Evolutionary conservation across 23 red algal species (phyloP).

Genomic region (Cyanidiococcus yangmingshanensis): DNA sequence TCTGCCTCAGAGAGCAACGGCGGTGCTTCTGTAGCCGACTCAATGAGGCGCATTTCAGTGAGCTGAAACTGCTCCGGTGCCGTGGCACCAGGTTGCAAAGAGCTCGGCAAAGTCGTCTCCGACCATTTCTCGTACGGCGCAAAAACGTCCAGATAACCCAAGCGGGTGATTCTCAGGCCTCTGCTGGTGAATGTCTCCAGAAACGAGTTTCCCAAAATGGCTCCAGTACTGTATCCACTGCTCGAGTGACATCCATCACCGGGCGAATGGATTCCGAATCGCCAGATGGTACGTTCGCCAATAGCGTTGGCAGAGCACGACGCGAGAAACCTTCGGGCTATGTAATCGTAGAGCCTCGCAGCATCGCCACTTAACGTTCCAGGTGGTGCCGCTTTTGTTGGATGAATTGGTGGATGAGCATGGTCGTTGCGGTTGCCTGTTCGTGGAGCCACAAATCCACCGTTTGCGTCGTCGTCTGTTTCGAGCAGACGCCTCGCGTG

Average conservation of each 20-base stretch:
- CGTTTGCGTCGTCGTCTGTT: constrained; percentile 18
- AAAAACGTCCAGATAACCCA: constrained; percentile 65
- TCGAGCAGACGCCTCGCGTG: constrained; percentile 52
- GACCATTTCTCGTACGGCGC: constrained; percentile 55
- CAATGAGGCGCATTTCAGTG: constrained; percentile 32
- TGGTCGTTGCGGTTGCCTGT: constrained; percentile 52
- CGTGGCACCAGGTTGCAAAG: constrained; percentile 17
- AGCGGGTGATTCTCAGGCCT: constrained; percentile 53
- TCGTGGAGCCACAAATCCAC: constrained; percentile 60
- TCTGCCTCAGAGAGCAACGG: constrained; percentile 72
- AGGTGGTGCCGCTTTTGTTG: constrained; percentile 48
- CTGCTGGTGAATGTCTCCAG: constrained; percentile 56
- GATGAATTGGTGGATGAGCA: constrained; percentile 96
- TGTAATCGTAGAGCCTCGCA: constrained; percentile 63
- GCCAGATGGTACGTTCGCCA: constrained; percentile 49
- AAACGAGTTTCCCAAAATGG: background rate
- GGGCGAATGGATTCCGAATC: background rate
- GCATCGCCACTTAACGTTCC: constrained; percentile 37
- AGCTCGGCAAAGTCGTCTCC: constrained; percentile 49
- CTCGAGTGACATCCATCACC: background rate
- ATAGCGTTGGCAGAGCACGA: constrained; percentile 71
- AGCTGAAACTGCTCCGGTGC: constrained; percentile 21
- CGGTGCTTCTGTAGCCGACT: constrained; percentile 56
- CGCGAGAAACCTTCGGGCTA: constrained; percentile 77
- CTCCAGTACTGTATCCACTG: constrained; percentile 21